Evolutionary conservation across 371 early-diverging fungal genomes (phyloP).

Genomic region (Thermomucor indicae-seudaticae): DNA sequence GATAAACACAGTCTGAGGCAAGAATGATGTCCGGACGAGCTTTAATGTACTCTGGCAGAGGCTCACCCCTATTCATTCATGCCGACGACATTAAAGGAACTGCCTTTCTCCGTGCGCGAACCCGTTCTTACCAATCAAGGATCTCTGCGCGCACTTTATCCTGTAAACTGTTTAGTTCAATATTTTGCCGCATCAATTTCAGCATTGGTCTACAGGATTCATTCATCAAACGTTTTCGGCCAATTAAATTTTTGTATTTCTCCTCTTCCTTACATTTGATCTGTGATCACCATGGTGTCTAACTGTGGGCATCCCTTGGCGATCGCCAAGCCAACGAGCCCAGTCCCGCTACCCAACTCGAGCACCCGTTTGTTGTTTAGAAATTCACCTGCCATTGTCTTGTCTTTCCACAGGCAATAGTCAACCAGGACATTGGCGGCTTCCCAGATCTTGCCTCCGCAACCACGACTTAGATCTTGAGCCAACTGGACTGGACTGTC

Average conservation of each 20-base stretch:
- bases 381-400: conserved; percentile 1
- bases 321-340: conserved; percentile 39
- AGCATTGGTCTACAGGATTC: conserved; percentile 30
- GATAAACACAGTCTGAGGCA: conserved; percentile 49
- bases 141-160: conserved; percentile 15
- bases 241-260: neutral
- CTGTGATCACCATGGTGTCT: conserved; percentile 32
- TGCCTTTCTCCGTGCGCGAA: neutral
- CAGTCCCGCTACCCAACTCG: conserved; percentile 47
- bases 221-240: neutral
- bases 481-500: conserved; percentile 11
- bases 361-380: conserved; percentile 23
- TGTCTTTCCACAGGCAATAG: conserved; percentile 36
- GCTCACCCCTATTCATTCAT: conserved; percentile 26
- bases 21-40: conserved; percentile 29
- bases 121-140: conserved; percentile 34
- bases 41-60: conserved; percentile 8
- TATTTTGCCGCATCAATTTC: conserved; percentile 36
- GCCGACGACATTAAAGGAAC: neutral
- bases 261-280: conserved; percentile 30
- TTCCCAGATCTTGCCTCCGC: conserved; percentile 50
- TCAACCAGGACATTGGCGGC: conserved; percentile 41
- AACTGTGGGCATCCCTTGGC: conserved; percentile 26
- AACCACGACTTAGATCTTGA: conserved; percentile 43
- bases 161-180: conserved; percentile 19